Evolutionary conservation across 116 monocot species (phyloP).

Genomic region (Papilionanthe hybrid): DNA sequence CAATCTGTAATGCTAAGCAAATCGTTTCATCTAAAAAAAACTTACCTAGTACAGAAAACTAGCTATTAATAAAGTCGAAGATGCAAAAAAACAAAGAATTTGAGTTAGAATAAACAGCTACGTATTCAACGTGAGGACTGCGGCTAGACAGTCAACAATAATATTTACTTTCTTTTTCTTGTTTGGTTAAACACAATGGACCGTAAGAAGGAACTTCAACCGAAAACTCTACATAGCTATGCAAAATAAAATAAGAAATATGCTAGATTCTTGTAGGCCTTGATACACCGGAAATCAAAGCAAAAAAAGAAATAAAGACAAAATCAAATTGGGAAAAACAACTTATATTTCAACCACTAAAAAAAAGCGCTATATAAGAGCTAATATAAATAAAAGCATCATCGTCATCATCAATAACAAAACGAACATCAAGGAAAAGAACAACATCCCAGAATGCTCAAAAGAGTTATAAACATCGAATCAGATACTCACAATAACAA

Average conservation of each 20-base stretch:
- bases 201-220: background rate
- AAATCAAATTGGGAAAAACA: background rate
- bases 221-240: no score
- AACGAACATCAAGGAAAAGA: background rate
- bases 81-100: background rate
- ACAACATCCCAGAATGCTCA: background rate
- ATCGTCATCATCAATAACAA: background rate
- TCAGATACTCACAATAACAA: background rate
- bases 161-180: no score
- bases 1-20: no score
- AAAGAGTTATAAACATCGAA: background rate
- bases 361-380: background rate
- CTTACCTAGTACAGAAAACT: background rate
- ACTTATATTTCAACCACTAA: background rate
- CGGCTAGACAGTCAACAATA: no score
- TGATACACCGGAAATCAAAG: background rate
- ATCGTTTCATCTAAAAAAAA: background rate
- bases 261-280: background rate
- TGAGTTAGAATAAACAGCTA: background rate
- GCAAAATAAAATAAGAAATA: background rate
- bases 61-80: background rate
- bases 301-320: background rate
- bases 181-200: no score
- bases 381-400: background rate
- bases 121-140: background rate